Base-by-base conservation (phyloP, 768 basidiomycete genomes). In the Infundibulicybe gibba region DNA sequence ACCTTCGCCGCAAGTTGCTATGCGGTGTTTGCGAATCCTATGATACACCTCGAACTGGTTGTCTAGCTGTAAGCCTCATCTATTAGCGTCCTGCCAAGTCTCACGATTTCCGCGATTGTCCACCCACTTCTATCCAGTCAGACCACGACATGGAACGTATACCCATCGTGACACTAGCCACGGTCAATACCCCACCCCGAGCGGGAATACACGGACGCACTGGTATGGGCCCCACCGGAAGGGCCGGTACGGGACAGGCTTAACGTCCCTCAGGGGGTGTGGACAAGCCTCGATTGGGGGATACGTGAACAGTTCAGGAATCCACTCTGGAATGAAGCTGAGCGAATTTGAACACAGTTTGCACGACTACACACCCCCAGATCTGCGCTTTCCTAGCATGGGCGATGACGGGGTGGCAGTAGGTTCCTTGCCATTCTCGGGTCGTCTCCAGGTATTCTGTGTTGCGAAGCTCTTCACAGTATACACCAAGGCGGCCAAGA, bases 41-140 rank as follows among this genome's bases (percentile, higher is more conserved):
- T 85, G 76, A 56, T 80, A 83, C 15, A 59, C 54, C 11, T 66
- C 58, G 55, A 79, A 85, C 45, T 77, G 66, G 45, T 74, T 70
- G 60, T 87, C 87, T 30, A 87, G 70, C 80, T 82, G 8, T 3
- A 3, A 25, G 25, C 25, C 25, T 8, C 25, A 8, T 8, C 25
- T 25, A 25, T 25, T 8, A 25, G 25, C 8, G 25, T 8, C 25
- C 25, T n/a, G n/a, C n/a, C 25, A 25, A 25, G 44, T n/a, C 41
- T 38, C 17, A 45, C 31, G 11, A 41, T 41, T 32, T 49, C 31
- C 43, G 25, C 17, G 5, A 1, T 17, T 12, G 13, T n/a, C 20
- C n/a, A 44, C 61, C n/a, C 50, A 81, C 82, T 67, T 87, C 83
- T 40, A 89, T 79, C 87, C 86, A 88, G 44, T 83, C 78, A 34